Evolutionary conservation across 768 basidiomycete genomes (phyloP).

Genomic region (Suillus placidus): DNA sequence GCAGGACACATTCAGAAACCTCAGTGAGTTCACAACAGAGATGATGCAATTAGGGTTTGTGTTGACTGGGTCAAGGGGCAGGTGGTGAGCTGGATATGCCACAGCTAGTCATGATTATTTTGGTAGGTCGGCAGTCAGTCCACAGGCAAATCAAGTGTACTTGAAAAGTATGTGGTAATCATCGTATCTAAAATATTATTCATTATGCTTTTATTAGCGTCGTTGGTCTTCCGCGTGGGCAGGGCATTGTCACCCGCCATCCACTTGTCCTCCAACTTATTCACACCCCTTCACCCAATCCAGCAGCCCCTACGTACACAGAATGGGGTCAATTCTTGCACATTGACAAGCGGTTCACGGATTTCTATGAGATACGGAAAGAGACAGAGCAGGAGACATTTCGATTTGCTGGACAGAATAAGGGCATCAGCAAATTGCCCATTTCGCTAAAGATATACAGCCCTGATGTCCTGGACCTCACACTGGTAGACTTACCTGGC

Average conservation of each 20-base stretch:
- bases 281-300: slow-evolving; percentile 73
- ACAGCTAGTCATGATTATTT: slow-evolving; percentile 66
- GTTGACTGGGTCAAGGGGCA: slow-evolving; percentile 32
- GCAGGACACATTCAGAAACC: slow-evolving; percentile 89
- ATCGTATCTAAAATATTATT: slow-evolving; percentile 8
- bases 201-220: slow-evolving; percentile 53
- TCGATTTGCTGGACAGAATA: slow-evolving; percentile 97
- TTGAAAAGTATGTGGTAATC: slow-evolving; percentile 78
- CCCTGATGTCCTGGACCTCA: slow-evolving; percentile 93
- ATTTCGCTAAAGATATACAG: slow-evolving; percentile 96
- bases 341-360: slow-evolving; percentile 92
- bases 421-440: slow-evolving; percentile 94
- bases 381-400: slow-evolving; percentile 99
- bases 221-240: slow-evolving; percentile 88
- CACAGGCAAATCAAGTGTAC: slow-evolving; percentile 92
- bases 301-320: slow-evolving; percentile 46
- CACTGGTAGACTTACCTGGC: slow-evolving; percentile 94
- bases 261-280: slow-evolving; percentile 96
- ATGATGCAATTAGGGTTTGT: slow-evolving; percentile 8
- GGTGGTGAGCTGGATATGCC: slow-evolving; percentile 94
- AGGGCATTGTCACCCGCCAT: slow-evolving; percentile 94
- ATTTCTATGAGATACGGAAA: slow-evolving; percentile 89
- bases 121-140: slow-evolving; percentile 93
- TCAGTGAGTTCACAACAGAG: slow-evolving; percentile 55
- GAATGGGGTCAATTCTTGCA: slow-evolving; percentile 99